Evolutionary conservation across 23 red algal species (phyloP).

Genomic region (Agarophyton chilense): DNA sequence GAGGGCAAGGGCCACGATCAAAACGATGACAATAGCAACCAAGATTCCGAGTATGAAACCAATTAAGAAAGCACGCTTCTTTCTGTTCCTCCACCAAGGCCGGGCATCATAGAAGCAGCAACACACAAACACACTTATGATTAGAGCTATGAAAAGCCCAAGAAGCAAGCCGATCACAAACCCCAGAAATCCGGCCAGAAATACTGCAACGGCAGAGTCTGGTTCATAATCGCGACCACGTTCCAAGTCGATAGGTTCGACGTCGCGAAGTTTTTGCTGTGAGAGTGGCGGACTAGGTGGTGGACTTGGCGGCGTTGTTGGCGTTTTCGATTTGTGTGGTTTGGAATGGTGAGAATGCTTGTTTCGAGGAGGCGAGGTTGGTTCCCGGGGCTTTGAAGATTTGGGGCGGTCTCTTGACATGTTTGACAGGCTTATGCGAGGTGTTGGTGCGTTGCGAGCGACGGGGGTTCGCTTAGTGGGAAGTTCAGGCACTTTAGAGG

Average conservation of each 20-base stretch:
- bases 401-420: not conserved
- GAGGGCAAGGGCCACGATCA: not conserved
- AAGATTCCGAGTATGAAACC: slow-evolving; percentile 14
- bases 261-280: not conserved
- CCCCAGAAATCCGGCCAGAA: not conserved
- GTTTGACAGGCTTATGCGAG: not conserved
- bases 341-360: slow-evolving; percentile 1
- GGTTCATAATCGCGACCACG: not conserved
- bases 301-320: not conserved
- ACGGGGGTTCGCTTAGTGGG: no score
- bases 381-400: not conserved
- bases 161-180: not conserved
- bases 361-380: not conserved
- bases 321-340: not conserved
- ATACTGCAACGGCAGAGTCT: not conserved
- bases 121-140: not conserved
- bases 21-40: slow-evolving; percentile 1
- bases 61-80: slow-evolving; percentile 13
- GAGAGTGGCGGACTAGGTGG: not conserved
- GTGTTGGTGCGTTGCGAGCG: no score
- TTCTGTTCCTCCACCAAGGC: not conserved
- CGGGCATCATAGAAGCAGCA: not conserved
- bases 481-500: no score
- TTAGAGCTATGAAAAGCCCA: not conserved
- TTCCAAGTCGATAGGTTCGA: not conserved